These are phyloP conservation scores for Xerocomellus amylosporus DNA, from an alignment of 768 basidiomycete genomes.

Conservation along the genomic window DNA sequence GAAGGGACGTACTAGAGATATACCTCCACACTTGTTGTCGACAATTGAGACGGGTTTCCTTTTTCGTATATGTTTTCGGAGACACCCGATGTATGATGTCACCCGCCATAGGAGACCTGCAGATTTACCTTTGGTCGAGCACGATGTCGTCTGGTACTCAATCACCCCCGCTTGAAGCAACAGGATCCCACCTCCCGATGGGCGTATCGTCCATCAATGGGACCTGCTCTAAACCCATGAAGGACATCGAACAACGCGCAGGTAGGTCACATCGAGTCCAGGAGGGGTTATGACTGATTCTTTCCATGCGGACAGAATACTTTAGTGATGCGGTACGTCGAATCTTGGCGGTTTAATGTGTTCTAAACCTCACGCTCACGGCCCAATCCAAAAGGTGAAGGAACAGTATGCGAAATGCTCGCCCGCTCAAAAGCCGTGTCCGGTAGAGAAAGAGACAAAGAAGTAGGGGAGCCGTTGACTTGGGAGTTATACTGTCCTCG, in stretches of 20 bases:
- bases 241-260: slow-evolving; percentile 45
- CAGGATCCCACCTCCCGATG: slow-evolving; percentile 46
- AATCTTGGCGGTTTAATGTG: neutral
- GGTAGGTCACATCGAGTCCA: slow-evolving; percentile 28
- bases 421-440: slow-evolving; percentile 8
- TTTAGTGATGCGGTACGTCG: slow-evolving; percentile 30
- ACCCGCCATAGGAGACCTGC: slow-evolving; percentile 1
- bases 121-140: neutral
- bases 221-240: slow-evolving; percentile 34
- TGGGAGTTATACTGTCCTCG: neutral
- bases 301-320: slow-evolving; percentile 19
- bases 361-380: neutral
- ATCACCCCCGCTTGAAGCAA: slow-evolving; percentile 54
- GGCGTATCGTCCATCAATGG: slow-evolving; percentile 45
- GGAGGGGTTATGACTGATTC: neutral
- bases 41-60: slow-evolving; percentile 7
- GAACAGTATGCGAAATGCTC: slow-evolving; percentile 17
- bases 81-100: slow-evolving; percentile 28
- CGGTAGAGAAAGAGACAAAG: slow-evolving; percentile 6
- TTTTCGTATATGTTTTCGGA: slow-evolving; percentile 21
- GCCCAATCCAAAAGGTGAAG: slow-evolving; percentile 15
- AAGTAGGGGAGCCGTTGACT: neutral
- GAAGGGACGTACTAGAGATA: neutral
- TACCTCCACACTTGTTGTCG: too few relatives aligned
- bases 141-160: slow-evolving; percentile 42